Evolutionary conservation across 208 protist species (phyloP), one percentile per base, ranked within the genome.

Genomic region (Trypanosoma scelopori): DNA sequence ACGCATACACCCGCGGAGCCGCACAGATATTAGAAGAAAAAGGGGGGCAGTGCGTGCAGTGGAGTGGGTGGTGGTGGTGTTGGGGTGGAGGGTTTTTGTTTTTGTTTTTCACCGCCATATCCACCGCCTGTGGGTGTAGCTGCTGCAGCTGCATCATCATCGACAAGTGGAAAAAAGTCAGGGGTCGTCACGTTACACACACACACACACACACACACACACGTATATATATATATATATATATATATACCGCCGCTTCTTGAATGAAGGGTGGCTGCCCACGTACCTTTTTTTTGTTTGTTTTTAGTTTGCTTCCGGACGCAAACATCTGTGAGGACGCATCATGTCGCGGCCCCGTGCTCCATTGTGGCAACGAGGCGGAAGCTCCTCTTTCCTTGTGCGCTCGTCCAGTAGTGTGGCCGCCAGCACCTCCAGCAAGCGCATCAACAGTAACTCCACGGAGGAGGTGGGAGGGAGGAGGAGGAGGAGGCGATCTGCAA

Each of bases 321-420:
- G 23, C 5, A 53, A 5, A 23, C 48, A 9, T 22, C 5, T 25
- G 25, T 22, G 25, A 4, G 28, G 15, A 55, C 18, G 35, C 50
- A 55, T 35, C 3, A 65, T 65, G 59, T 27, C 48, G 35, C 47
- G 20, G 9, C 43, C 27, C 15, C 46, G 47, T 1, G 32, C 35
- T 16, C n/a, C 47, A 25, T 20, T 55, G 12, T 32, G 32, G n/a
- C 47, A 32, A 42, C 47, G 48, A 52, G 55, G 45, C 18, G 59
- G 46, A 37, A 23, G 30, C 15, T 56, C 59, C 12, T 65, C 59
- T 45, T 65, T 55, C 55, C 46, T 55, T 32, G 59, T 65, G 32
- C 46, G 48, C 4, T 63, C 57, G 12, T 27, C 57, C 41, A 52
- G 46, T 52, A 52, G 46, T 52, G 4, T 30, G 9, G 27, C 25